A percentile compares a stretch with the other conserved stretches of the same genome.
These are phyloP conservation scores for Corchorus capsularis DNA, from an alignment of 345 rosid species.

Conservation along the genomic window DNA sequence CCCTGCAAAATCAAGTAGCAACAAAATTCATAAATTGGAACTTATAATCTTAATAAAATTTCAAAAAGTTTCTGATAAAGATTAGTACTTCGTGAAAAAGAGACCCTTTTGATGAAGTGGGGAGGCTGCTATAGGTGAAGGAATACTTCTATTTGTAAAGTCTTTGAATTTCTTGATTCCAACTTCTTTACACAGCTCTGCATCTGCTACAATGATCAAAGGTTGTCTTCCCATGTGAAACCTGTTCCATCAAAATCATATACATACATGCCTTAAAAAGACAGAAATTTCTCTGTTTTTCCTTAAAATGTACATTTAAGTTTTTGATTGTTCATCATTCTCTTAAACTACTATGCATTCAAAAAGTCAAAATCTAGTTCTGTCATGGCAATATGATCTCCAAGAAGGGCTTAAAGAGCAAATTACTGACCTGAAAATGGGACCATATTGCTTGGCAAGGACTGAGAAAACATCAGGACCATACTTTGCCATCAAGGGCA, in stretches of 20 bases:
- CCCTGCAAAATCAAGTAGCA: slow-evolving; percentile 45
- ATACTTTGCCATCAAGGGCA: slow-evolving; percentile 78
- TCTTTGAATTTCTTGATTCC: slow-evolving; percentile 90
- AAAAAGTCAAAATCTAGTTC: too few relatives aligned
- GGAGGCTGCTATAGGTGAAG: slow-evolving; percentile 89
- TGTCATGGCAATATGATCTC: not conserved
- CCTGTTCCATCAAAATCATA: slow-evolving; percentile 40
- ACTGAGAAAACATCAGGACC: slow-evolving; percentile 83
- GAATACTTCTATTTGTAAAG: slow-evolving; percentile 84
- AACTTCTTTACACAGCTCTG: slow-evolving; percentile 86
- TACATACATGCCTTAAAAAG: not conserved
- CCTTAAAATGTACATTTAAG: too few relatives aligned
- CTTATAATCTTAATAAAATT: not conserved
- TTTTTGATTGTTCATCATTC: too few relatives aligned
- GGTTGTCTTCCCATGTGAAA: slow-evolving; percentile 99
- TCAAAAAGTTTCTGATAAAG: not conserved
- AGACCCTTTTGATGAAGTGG: slow-evolving; percentile 96
- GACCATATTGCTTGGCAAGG: slow-evolving; percentile 80
- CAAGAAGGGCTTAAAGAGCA: not conserved
- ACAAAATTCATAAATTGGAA: not conserved
- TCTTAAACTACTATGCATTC: too few relatives aligned
- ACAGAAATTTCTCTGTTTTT: too few relatives aligned
- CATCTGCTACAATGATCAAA: slow-evolving; percentile 73
- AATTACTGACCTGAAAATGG: slow-evolving; percentile 75
- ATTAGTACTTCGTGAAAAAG: slow-evolving; percentile 80